Base-by-base conservation (phyloP, 2,329 filamentous ascomycete species). In the Capronia americana region DNA sequence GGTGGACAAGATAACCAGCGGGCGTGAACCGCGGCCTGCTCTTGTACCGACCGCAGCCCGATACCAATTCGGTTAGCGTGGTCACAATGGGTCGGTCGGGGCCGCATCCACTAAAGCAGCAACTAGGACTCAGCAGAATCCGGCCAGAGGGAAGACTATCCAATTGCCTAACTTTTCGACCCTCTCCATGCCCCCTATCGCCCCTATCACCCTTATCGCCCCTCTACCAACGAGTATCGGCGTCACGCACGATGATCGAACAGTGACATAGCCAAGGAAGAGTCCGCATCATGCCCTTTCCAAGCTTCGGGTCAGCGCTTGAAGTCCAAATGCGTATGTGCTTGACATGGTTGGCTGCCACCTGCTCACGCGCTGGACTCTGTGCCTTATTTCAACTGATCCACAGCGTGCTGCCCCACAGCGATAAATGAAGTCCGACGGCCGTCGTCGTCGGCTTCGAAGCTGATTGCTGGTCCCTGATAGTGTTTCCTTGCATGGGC, bases 401-500 rank as follows among this genome's bases (percentile, higher is more conserved):
- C 34, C 5, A 41, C 14, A 41, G 34, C 6, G 34, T 17, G 14
- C 34, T 17, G 14, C 3, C 5, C 34, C 14, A 14, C 14, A 8
- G 34, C 12, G 34, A 41, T 41, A 5, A 17, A 7, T 41, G 14
- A 17, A 17, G 34, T 17, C 14, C 5, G 14, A 41, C 4, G 3
- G 34, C 34, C 14, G 34, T 17, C 5, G 14, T 17, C 34, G 6
- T 61, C 58, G 17, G 20, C 28, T 8, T 54, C 46, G 23, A 61
- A 51, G 28, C 8, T 51, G 30, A 61, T 61, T n/a, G 51, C 55
- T 34, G 65, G 65, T 20, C 65, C 65, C 32, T 64, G 12, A 20
- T 67, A 67, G 10, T 61, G 61, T 20, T 46, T 64, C 7, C 51
- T 17, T 14, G 65, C 61, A 30, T 67, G 57, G 20, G 53, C 24